These are phyloP conservation scores for Fusarium citri DNA, from an alignment of 2,329 filamentous ascomycete genomes.

Conservation along the genomic window DNA sequence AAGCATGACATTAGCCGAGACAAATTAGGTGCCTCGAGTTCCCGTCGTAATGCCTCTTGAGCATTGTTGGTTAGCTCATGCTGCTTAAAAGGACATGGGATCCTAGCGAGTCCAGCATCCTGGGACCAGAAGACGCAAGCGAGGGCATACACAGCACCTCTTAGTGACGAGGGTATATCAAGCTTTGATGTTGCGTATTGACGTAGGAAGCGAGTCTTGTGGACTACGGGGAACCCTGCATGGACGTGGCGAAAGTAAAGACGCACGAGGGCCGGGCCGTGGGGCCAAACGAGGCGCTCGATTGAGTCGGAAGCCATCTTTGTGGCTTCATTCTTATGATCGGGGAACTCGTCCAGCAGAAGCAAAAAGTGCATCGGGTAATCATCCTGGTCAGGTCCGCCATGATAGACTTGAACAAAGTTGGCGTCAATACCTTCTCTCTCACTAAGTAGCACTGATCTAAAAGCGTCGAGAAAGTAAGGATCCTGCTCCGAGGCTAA, in stretches of 20 bases:
- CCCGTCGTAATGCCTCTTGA: conserved; percentile 56
- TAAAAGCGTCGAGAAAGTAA: conserved; percentile 59
- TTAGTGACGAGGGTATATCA: conserved; percentile 57
- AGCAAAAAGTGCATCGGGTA: conserved; percentile 60
- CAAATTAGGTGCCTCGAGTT: conserved; percentile 60
- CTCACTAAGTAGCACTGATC: conserved; percentile 59
- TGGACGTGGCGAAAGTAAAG: conserved; percentile 61
- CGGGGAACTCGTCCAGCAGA: conserved; percentile 58
- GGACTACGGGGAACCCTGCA: conserved; percentile 57
- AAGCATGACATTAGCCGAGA: conserved; percentile 60
- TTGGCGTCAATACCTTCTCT: conserved; percentile 59
- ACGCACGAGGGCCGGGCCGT: conserved; percentile 56
- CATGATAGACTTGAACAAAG: conserved; percentile 56
- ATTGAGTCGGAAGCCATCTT: conserved; percentile 55
- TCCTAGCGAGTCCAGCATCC: conserved; percentile 47
- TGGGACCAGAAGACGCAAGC: conserved; percentile 57
- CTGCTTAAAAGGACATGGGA: conserved; percentile 53
- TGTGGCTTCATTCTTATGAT: conserved; percentile 54
- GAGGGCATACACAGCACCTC: conserved; percentile 59
- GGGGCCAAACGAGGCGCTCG: conserved; percentile 55
- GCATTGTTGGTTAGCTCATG: conserved; percentile 56
- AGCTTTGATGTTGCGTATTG: conserved; percentile 53
- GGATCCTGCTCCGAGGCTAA: conserved; percentile 60
- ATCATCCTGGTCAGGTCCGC: conserved; percentile 49
- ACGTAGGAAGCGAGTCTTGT: conserved; percentile 57